Base-by-base conservation (phyloP, 176 grass and related monocot genomes). In the Thalia dealbata region DNA sequence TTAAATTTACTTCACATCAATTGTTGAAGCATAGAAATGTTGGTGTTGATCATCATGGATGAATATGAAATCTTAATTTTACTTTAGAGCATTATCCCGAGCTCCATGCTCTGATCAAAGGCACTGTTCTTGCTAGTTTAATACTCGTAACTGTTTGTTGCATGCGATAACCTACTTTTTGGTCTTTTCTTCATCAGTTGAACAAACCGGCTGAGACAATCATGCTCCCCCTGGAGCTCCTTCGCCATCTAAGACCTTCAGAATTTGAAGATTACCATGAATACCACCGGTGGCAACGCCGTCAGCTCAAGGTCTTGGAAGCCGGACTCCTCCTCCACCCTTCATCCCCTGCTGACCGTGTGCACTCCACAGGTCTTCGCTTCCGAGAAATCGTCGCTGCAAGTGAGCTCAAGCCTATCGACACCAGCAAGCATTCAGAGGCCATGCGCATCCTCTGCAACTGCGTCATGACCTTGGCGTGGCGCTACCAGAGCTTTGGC, bases 181-280 rank as follows among this genome's bases (percentile, higher is more conserved):
- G 21, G 4, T 68, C 11, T 56, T 32, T 38, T 43, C 79, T 86
- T 14, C 65, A 83, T 81, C 68, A 86, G 78, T 75, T 73, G 76
- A 52, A 61, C n/a, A 73, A 50, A 59, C 72, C 59, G 61, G 71
- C 55, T n/a, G 88, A 91, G 18, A 67, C 80, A 1, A 64, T 93
- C 13, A 63, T 87, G 23, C 86, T 93, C 5, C 86, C 91, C 14
- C 16, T 93, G 46, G 86, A 93, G 79, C 79, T 93, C 52, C 81
- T 93, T 45, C 73, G 84, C 10, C 84, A 86, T 67, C 52, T 93
- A 66, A 93, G 81, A 27, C 29, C 70, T 15, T 58, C 76, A n/a
- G 87, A 89, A 35, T 87, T 93, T 41, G 55, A 12, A 6, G 81
- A 80, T 70, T 52, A 58, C 44, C 16, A 32, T 10, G 86, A 89